These are phyloP conservation scores for Cryptomeria japonica DNA, from an alignment of 75 land plant genomes.

Conservation along the genomic window DNA sequence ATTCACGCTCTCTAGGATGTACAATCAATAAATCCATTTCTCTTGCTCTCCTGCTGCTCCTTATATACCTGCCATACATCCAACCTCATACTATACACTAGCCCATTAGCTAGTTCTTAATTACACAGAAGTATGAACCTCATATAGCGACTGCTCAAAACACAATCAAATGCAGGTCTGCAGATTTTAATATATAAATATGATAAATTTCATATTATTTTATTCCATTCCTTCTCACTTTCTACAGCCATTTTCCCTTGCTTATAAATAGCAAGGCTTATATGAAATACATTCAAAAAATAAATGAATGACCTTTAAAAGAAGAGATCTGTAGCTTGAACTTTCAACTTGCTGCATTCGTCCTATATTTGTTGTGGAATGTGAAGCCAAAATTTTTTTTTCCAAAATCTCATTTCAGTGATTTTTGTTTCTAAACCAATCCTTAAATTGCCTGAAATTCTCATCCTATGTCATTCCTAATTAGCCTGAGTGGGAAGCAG, in stretches of 20 bases:
- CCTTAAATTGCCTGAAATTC: not conserved
- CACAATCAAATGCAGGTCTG: not conserved
- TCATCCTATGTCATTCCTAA: not conserved
- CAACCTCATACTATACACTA: slow-evolving; percentile 2
- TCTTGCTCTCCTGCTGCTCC: not conserved
- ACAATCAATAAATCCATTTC: not conserved
- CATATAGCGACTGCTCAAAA: not conserved
- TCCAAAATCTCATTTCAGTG: not conserved
- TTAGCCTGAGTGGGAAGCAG: not conserved
- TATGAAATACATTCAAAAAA: not conserved
- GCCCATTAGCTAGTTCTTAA: not conserved
- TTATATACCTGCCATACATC: slow-evolving; percentile 1
- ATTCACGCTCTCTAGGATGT: not conserved
- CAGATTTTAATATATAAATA: not conserved
- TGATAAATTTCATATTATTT: not conserved
- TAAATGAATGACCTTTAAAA: not conserved
- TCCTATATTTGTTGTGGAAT: too few relatives aligned
- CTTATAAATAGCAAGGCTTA: not conserved
- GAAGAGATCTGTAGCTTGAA: not conserved
- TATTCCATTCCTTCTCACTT: not conserved
- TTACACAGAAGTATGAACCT: not conserved
- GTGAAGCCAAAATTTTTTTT: not conserved
- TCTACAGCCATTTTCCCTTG: not conserved
- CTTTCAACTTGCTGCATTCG: not conserved
- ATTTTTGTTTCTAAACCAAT: not conserved